These are phyloP conservation scores for Cercis canadensis DNA, from an alignment of 306 rosid species.

Conservation along the genomic window DNA sequence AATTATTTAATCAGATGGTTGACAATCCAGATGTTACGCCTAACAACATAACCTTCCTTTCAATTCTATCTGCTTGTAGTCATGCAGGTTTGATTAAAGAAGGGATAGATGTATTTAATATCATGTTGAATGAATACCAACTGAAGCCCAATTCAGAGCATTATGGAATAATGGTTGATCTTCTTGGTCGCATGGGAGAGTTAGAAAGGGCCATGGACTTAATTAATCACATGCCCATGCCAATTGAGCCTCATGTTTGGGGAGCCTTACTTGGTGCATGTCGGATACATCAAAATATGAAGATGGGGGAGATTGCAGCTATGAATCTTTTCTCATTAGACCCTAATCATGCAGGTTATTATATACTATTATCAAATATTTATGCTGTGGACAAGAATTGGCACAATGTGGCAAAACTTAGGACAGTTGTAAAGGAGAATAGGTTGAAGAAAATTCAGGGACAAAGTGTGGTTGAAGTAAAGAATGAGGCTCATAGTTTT, in stretches of 20 bases:
- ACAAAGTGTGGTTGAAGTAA: slow-evolving; percentile 59
- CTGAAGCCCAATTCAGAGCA: slow-evolving; percentile 65
- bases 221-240: slow-evolving; percentile 57
- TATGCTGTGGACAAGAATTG: slow-evolving; percentile 68
- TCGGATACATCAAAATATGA: slow-evolving; percentile 63
- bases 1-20: slow-evolving; percentile 59
- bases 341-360: slow-evolving; percentile 66
- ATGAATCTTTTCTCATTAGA: slow-evolving; percentile 62
- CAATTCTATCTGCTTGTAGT: slow-evolving; percentile 81
- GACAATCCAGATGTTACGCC: slow-evolving; percentile 57
- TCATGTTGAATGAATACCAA: slow-evolving; percentile 58
- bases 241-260: slow-evolving; percentile 72
- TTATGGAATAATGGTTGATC: slow-evolving; percentile 79
- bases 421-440: slow-evolving; percentile 62
- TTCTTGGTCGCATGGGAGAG: slow-evolving; percentile 84
- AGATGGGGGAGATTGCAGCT: slow-evolving; percentile 76
- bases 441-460: slow-evolving; percentile 65
- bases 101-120: slow-evolving; percentile 63
- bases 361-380: slow-evolving; percentile 68
- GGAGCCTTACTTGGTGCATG: slow-evolving; percentile 86
- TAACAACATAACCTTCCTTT: slow-evolving; percentile 64
- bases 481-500: slow-evolving; percentile 57
- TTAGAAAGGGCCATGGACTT: slow-evolving; percentile 67
- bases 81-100: slow-evolving; percentile 80
- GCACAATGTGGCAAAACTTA: slow-evolving; percentile 63